Percentiles rank a stretch among this genome's conserved stretches.
phyloP scores from a whole-genome alignment of 2,329 filamentous ascomycete genomes.

The Aspergillus pseudoglaucus region DNA sequence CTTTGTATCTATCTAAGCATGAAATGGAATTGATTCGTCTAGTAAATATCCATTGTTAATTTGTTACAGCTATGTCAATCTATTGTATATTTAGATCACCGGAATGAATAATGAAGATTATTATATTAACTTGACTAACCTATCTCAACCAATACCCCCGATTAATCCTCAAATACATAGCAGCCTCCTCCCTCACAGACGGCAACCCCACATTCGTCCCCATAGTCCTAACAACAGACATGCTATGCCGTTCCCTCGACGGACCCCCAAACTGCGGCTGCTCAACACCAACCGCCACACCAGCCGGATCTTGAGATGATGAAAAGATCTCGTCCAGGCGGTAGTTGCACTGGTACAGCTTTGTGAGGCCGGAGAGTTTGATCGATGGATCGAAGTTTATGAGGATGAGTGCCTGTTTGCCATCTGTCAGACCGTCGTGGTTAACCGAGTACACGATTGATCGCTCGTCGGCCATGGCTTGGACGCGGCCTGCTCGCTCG shows the following conservation, averaged over 20 bases:
- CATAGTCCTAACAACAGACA: constrained; percentile 1
- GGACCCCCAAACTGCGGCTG: constrained; percentile 9
- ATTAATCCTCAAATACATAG: constrained; percentile 21
- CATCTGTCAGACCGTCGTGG: constrained; percentile 13
- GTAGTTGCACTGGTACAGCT: constrained; percentile 2
- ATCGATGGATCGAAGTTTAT: constrained; percentile 36
- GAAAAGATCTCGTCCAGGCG: neutral
- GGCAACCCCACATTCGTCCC: constrained; percentile 12
- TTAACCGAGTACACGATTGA: constrained; percentile 36
- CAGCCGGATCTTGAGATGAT: neutral
- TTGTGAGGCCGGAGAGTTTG: constrained; percentile 18
- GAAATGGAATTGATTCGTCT: too few species aligned
- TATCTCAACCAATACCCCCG: constrained; percentile 23
- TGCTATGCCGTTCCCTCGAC: constrained; percentile 8
- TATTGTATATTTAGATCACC: too few species aligned
- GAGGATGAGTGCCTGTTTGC: constrained; percentile 29
- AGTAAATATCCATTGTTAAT: too few species aligned
- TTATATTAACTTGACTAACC: too few species aligned
- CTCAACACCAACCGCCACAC: constrained; percentile 8
- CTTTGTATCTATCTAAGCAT: too few species aligned
- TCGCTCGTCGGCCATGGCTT: constrained; percentile 33
- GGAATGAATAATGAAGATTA: too few species aligned
- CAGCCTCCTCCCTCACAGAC: constrained; percentile 21
- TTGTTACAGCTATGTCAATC: too few species aligned
- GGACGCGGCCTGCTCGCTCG: constrained; percentile 24